phyloP scores from a whole-genome alignment of 2,329 filamentous ascomycete species.

The Nannizziopsis barbatae region DNA sequence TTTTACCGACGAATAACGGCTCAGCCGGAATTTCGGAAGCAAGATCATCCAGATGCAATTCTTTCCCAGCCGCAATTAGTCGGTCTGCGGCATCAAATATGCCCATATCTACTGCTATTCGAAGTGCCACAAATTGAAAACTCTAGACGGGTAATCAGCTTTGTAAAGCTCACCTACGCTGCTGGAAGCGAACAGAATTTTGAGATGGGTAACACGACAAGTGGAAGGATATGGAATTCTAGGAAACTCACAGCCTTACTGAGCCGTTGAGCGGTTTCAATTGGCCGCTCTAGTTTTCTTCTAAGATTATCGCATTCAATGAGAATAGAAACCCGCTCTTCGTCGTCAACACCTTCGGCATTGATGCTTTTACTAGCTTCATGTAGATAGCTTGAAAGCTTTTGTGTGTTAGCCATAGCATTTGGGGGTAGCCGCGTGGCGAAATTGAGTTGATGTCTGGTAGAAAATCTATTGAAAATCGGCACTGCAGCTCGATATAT shows the following conservation, averaged over 20 bases:
- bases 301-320: conserved; percentile 1
- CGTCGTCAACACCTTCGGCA: background rate
- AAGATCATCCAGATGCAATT: conserved; percentile 15
- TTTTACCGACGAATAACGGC: conserved; percentile 1
- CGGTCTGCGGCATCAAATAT: conserved; percentile 18
- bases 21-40: conserved; percentile 12
- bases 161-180: background rate
- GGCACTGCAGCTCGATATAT: too few relatives aligned
- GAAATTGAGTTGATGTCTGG: too few relatives aligned
- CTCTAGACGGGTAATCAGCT: background rate
- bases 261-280: background rate
- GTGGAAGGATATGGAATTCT: conserved; percentile 13
- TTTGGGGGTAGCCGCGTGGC: too few relatives aligned
- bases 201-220: background rate
- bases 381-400: too few relatives aligned
- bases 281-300: background rate
- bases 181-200: background rate
- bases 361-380: too few relatives aligned
- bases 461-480: too few relatives aligned
- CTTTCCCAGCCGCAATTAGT: background rate
- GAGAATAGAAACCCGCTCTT: conserved; percentile 1
- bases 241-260: conserved; percentile 15
- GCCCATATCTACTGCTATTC: conserved; percentile 16
- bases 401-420: too few relatives aligned
- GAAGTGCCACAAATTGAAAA: background rate